Base-by-base conservation (phyloP, 169 alveolate genomes). In the Pseudocohnilembus persalinus region DNA sequence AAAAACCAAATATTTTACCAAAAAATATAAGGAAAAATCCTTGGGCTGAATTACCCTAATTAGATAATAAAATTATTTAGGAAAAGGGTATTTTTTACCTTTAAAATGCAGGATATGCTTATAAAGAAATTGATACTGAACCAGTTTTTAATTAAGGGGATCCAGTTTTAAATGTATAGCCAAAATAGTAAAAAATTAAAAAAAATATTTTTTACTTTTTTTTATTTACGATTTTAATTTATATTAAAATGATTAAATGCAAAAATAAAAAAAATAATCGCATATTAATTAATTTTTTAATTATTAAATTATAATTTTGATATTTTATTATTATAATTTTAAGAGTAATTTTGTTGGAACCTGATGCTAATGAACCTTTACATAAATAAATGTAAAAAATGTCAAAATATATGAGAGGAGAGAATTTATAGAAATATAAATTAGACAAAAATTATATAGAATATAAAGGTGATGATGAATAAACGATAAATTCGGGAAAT, bases 71-170 rank as follows among this genome's bases (percentile, higher is more conserved):
- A 33, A 91, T 86, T 76, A 73, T 90, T 28, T 49, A 11, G 4
- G 29, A 82, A 20, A 92, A 92, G 68, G 96, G 96, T 65, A 82
- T 92, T 86, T 74, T 90, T 65, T 88, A 90, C 79, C 75, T 92
- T 77, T 65, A 88, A 29, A 88, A 90, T 63, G 29, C 86, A 74
- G 96, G 96, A 26, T 88, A 90, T 27, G 90, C 90, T 28, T 93
- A 92, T 29, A 88, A 89, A 88, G 94, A 89, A 64, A 90, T 90
- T 1, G 94, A 90, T 49, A 68, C 90, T 11, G 76, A 91, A 24
- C 94, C 94, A 26, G 93, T 92, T 4, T 92, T 92, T 83, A 87
- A 85, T 49, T 79, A 92, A 81, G 96, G 96, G n/a, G 88, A 88
- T 33, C 92, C 96, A 63, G 92, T 94, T 20, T 82, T 90, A n/a